Evolutionary conservation across 257 asterid genomes (phyloP), one percentile per base, ranked within the genome.

Genomic region (Vinca minor): DNA sequence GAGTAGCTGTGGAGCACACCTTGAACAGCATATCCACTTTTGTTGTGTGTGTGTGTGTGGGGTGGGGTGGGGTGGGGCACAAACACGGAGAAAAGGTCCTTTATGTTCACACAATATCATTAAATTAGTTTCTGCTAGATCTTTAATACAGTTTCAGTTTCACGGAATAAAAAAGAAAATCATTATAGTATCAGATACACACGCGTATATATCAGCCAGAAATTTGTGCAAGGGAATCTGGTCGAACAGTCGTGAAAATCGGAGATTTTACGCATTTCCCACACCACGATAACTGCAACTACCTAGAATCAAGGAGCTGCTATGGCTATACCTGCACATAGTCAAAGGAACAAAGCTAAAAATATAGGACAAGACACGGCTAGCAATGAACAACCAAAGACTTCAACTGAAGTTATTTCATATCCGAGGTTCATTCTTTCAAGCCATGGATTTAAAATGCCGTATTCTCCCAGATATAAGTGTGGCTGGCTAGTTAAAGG

Each of bases 101-200:
- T 31, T 1, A 18, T 17, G 17, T 31, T 31, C 42, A 56, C 31
- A 8, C 29, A 23, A 0, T 1, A 38, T n/a, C 5, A 31, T 29
- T n/a, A 5, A 12, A 4, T 26, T 2, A 29, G 23, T 14, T 54
- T 55, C 18, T 29, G 23, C 25, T 28, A 5, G 14, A n/a, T n/a
- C 38, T 29, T 29, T 55, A 15, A 7, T 29, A 31, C 61, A 55
- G 61, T 55, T 55, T 55, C 41, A 55, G 59, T 28, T 54, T 54
- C 59, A 28, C 26, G 12, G 5, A 54, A 9, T n/a, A 11, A 3
- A n/a, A n/a, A n/a, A 34, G 20, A 31, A 25, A 6, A 31, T 17
- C 36, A 50, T 25, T 4, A 55, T 29, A 17, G 14, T 0, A 15
- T 5, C 4, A 2, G 3, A 34, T 2, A 3, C 17, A n/a, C n/a